Evolutionary conservation across 495 filamentous ascomycete genomes (phyloP).

Genomic region (Penicillium verhagenii): DNA sequence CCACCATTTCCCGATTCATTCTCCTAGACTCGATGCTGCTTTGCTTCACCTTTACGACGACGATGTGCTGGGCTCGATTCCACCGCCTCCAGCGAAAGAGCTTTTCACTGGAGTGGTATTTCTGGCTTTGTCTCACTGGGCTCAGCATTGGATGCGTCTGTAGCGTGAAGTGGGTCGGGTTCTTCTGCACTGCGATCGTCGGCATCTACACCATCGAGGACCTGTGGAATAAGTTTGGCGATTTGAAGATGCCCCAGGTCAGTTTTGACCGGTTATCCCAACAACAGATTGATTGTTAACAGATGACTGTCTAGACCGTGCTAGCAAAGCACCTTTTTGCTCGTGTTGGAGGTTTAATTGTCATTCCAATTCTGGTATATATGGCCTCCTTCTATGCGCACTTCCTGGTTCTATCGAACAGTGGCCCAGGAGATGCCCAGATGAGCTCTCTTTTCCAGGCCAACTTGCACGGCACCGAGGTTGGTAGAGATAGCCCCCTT

Average conservation of each 20-base stretch:
- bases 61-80: conserved; percentile 94
- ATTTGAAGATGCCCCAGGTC: conserved; percentile 84
- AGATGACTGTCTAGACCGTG: conserved; percentile 45
- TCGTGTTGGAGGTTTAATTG: conserved; percentile 82
- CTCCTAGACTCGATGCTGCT: conserved; percentile 97
- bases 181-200: conserved; percentile 92
- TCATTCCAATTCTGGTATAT: conserved; percentile 84
- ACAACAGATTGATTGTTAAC: neutral
- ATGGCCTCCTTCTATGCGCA: conserved; percentile 93
- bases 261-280: conserved; percentile 9
- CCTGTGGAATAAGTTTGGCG: conserved; percentile 97
- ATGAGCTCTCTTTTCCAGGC: conserved; percentile 99
- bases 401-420: conserved; percentile 90
- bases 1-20: conserved; percentile 97
- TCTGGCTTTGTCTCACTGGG: conserved; percentile 88
- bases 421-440: conserved; percentile 93
- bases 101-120: conserved; percentile 86
- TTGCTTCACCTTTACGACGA: conserved; percentile 95
- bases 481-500: conserved; percentile 88
- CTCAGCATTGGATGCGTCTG: conserved; percentile 95
- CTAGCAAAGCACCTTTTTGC: conserved; percentile 76
- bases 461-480: conserved; percentile 88
- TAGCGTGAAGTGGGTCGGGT: conserved; percentile 96
- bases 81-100: conserved; percentile 78
- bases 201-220: conserved; percentile 96